A percentile compares a stretch with the other conserved stretches of the same genome.
Conservation (phyloP, 495 filamentous ascomycete genomes). For the Alectoria sarmentosa region DNA sequence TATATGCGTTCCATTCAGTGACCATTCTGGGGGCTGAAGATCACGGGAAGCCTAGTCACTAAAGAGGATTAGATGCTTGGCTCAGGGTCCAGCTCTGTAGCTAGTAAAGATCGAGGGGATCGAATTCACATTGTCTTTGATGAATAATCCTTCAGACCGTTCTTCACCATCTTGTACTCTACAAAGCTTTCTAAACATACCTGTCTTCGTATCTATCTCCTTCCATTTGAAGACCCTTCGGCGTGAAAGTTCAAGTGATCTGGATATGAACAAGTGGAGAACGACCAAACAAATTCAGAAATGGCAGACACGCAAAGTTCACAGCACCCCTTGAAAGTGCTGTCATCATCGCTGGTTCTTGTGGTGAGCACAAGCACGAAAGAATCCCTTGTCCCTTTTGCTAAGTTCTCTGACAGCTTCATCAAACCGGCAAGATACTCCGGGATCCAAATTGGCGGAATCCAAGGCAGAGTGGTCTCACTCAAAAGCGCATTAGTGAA, state of each 20-base stretch:
- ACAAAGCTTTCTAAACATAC: no score
- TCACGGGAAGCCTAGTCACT: background rate
- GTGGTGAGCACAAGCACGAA: slow-evolving; percentile 32
- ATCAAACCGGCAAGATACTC: slow-evolving; percentile 45
- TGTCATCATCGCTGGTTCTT: slow-evolving; percentile 40
- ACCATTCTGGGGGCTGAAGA: background rate
- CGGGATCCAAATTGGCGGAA: slow-evolving; percentile 24
- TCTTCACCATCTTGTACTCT: no score
- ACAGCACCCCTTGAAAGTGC: slow-evolving; percentile 38
- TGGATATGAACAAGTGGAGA: background rate
- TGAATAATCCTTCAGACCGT: background rate
- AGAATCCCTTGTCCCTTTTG: no score
- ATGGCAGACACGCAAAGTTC: slow-evolving; percentile 34
- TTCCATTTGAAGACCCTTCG: background rate
- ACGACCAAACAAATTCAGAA: background rate
- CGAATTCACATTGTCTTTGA: background rate
- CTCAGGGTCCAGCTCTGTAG: background rate
- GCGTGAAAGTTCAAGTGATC: background rate
- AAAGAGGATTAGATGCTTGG: background rate
- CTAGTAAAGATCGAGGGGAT: no score
- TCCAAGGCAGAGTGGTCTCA: slow-evolving; percentile 18
- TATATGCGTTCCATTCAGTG: background rate
- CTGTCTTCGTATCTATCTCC: background rate
- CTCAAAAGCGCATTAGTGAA: slow-evolving; percentile 35
- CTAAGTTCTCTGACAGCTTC: slow-evolving; percentile 32